phyloP scores from a whole-genome alignment of 1,139 yeast species.

The Lodderomyces beijingensis region DNA sequence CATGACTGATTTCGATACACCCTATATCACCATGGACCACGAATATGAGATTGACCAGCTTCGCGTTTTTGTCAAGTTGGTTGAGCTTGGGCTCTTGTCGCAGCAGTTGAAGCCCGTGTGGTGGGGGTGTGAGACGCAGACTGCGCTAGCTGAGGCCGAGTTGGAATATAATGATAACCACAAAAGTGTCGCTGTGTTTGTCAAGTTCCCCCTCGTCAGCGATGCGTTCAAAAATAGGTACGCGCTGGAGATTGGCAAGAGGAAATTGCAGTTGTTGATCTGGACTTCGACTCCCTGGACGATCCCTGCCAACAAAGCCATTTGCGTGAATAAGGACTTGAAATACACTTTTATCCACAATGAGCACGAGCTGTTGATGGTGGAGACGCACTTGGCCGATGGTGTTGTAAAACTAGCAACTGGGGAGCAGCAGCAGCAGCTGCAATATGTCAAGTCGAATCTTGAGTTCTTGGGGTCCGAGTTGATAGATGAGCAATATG shows the following conservation, averaged over 20 bases:
- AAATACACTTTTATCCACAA: conserved; percentile 51
- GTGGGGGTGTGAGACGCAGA: conserved; percentile 93
- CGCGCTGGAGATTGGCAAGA: neutral
- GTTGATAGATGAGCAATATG: conserved; percentile 44
- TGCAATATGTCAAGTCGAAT: conserved; percentile 9
- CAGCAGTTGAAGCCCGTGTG: conserved; percentile 92
- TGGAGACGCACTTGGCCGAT: conserved; percentile 43
- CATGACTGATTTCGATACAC: conserved; percentile 74
- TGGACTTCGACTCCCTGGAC: conserved; percentile 99
- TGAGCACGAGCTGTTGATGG: conserved; percentile 41
- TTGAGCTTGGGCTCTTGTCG: conserved; percentile 63
- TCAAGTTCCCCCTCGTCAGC: conserved; percentile 55
- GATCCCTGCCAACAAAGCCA: conserved; percentile 78
- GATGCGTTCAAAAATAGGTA: conserved; percentile 4
- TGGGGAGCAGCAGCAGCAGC: conserved; percentile 23
- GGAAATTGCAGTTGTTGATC: conserved; percentile 35
- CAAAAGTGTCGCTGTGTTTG: conserved; percentile 64
- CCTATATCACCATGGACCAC: conserved; percentile 69
- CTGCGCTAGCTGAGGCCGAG: conserved; percentile 97
- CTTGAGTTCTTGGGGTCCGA: conserved; percentile 36
- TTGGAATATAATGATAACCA: conserved; percentile 78
- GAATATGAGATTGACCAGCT: conserved; percentile 74
- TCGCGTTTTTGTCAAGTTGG: conserved; percentile 60
- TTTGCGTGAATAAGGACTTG: conserved; percentile 62
- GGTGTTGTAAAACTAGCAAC: conserved; percentile 28